These are phyloP conservation scores for Ceratobasidium sp. DNA, from an alignment of 1,284 basidiomycete genomes.

Conservation along the genomic window DNA sequence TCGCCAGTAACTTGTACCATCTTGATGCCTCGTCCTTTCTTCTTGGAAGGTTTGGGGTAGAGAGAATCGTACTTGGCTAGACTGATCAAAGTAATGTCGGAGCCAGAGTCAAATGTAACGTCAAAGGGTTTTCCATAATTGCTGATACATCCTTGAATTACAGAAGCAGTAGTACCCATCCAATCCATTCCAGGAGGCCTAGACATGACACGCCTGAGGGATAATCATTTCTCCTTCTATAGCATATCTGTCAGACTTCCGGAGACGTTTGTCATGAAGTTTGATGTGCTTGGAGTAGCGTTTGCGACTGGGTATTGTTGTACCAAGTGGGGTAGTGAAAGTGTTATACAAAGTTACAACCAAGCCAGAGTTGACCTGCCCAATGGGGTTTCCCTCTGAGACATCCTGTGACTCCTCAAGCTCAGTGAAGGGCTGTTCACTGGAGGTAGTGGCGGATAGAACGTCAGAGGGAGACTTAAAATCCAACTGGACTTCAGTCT, in stretches of 20 bases:
- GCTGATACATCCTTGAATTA: not conserved
- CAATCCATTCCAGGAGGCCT: conserved; percentile 55
- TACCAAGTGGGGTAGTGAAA: not conserved
- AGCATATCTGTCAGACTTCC: too few species aligned
- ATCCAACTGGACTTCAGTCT: conserved; percentile 14
- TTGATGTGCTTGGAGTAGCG: not conserved
- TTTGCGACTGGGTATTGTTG: not conserved
- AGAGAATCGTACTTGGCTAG: conserved; percentile 42
- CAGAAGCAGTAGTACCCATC: conserved; percentile 47
- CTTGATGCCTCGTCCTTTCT: conserved; percentile 45
- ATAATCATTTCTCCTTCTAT: not conserved
- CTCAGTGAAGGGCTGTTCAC: not conserved
- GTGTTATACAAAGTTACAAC: not conserved
- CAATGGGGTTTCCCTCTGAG: not conserved
- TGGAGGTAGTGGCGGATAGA: not conserved
- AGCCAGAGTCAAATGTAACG: conserved; percentile 41
- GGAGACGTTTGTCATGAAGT: conserved; percentile 33
- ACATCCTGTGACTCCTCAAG: conserved; percentile 11
- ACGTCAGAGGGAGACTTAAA: not conserved
- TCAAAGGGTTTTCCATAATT: not conserved
- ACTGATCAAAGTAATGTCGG: conserved; percentile 49
- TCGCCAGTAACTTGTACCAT: conserved; percentile 54
- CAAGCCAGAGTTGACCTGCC: not conserved
- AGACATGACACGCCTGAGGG: conserved; percentile 51
- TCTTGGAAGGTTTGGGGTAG: conserved; percentile 36